Base-by-base conservation (phyloP, 169 alveolate species). In the Plasmodium chabaudi region DNA sequence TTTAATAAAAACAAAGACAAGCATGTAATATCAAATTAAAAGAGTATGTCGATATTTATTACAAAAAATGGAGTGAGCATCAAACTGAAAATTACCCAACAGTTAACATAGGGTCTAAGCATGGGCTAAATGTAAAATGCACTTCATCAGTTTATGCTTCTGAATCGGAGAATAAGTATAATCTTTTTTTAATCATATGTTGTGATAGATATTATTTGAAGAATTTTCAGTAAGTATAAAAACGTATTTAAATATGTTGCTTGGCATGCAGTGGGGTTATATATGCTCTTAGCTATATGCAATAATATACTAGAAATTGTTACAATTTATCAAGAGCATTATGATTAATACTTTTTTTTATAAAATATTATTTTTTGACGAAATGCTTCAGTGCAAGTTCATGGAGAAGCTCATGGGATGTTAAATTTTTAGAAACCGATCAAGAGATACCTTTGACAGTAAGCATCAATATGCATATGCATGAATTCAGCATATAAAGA, bases 361-460 rank as follows among this genome's bases (percentile, higher is more conserved):
- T 49, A n/a, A n/a, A 49, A n/a, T 49, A 4, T 25, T 6, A 27
- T 63, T 75, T 53, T 75, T 63, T 6, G 39, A 34, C 4, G 42
- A 34, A 12, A 23, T 12, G 12, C 42, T 27, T 15, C 59, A 79
- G 89, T 44, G 79, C 89, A 15, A 79, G 89, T 53, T 65, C 89
- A 17, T 79, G 89, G 89, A 65, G 89, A 25, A 79, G 89, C 49
- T 60, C 89, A 15, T 79, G 89, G 89, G 39, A 51, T 25, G 89
- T 68, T n/a, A 65, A 57, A 9, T 79, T 79, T 67, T 79, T 79
- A 65, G 23, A 27, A 23, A 55, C 68, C 23, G 71, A 79, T 44
- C 65, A 79, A 6, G 72, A 79, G 21, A 63, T 67, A 21, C 53
- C 42, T 15, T 21, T 79, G 55, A 65, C 9, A 12, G 89, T 79